Base-by-base conservation (phyloP, 1,139 yeast genomes). In the Pichia sp. region DNA sequence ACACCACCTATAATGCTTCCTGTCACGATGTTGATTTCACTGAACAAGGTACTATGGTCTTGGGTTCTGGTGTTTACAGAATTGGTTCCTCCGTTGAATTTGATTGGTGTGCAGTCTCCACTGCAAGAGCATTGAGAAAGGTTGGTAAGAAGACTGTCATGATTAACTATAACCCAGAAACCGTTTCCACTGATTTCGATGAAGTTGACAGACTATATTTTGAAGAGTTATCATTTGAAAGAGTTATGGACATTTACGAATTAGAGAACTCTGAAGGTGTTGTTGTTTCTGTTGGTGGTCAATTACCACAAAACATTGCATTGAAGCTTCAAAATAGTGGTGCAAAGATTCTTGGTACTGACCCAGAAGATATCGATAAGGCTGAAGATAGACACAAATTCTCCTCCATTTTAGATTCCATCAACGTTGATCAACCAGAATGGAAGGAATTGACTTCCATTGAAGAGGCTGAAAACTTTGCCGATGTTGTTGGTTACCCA, bases 321-420 rank as follows among this genome's bases (percentile, higher is more conserved):
- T 71, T 91, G 48, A 66, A 72, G 40, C 71, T 91, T 51, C 94
- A 85, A 66, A 69, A 83, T 40, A 72, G 82, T 49, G 91, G 91
- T 41, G 94, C 94, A 53, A 80, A 80, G 44, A 85, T 91, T 32
- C 70, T 91, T 48, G 98, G 98, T 59, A 91, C 98, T 34, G 72
- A 84, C 57, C 98, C 98, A 35, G 83, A 77, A 60, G 94, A 86
- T 61, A 91, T 91, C 55, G 98, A 91, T 65, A 80, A 79, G 59
- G 98, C 98, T 39, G 98, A 91, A 69, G 94, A 91, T 66, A 85
- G 98, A 69, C 96, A 91, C 68, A 88, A 91, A 69, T 91, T 91
- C 64, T 88, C 97, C 22, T 83, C 86, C 44, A 88, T 91, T 53
- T 73, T 91, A 58, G 98, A 91, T 60, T 77, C 91, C 32, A 85